Percentiles rank a stretch among this genome's conserved stretches.
Evolutionary conservation across 164 flowering plant species (phyloP).

Genomic region (Protea cynaroides): DNA sequence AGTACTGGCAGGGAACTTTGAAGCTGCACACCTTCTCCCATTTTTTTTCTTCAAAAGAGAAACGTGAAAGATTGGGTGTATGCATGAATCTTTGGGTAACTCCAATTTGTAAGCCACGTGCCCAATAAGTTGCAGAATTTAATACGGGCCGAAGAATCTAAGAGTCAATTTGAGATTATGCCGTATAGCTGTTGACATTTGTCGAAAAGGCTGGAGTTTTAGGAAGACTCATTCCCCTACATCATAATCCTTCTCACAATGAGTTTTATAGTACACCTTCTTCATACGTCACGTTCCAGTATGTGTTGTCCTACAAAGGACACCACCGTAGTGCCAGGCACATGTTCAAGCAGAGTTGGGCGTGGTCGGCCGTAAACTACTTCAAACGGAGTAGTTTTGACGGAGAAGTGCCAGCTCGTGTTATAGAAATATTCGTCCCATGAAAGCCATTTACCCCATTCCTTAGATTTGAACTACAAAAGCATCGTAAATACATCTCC

Average conservation of each 20-base stretch:
- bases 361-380: background rate
- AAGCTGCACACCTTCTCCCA: too few relatives aligned
- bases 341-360: background rate
- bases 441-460: background rate
- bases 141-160: too few relatives aligned
- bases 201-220: background rate
- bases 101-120: too few relatives aligned
- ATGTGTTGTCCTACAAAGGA: background rate
- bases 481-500: background rate
- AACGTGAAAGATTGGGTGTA: too few relatives aligned
- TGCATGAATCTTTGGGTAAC: too few relatives aligned
- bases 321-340: background rate
- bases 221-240: background rate
- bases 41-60: too few relatives aligned
- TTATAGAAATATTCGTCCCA: background rate
- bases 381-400: background rate
- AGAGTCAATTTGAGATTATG: too few relatives aligned
- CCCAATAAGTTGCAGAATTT: too few relatives aligned
- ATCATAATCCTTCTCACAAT: background rate
- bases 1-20: too few relatives aligned
- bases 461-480: background rate
- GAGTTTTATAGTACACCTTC: too few relatives aligned
- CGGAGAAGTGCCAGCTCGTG: background rate
- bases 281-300: background rate
- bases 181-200: too few relatives aligned